Percentiles rank a stretch among this genome's conserved stretches.
phyloP scores from a whole-genome alignment of 73 alveolate species.

The Symbiodinium pilosum region DNA sequence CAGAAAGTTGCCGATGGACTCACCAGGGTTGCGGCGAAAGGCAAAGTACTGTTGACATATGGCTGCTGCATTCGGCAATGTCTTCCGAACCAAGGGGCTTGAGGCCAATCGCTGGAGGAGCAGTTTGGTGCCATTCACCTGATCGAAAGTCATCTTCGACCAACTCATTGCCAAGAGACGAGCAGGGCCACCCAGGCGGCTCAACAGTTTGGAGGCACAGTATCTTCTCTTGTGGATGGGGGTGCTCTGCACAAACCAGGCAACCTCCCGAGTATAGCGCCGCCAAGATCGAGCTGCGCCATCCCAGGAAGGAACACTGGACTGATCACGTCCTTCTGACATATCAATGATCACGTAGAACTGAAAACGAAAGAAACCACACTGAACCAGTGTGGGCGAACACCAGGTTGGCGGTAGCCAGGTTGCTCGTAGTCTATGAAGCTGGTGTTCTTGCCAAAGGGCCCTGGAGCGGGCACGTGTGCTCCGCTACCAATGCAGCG shows the following conservation, averaged over 20 bases:
- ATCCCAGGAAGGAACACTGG: neutral
- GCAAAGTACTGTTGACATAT: conserved; percentile 31
- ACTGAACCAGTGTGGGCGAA: too few species aligned
- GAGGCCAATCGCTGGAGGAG: neutral
- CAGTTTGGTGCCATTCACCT: neutral
- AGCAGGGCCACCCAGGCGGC: neutral
- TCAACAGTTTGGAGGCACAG: neutral
- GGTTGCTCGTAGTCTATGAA: too few species aligned
- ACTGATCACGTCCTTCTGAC: neutral
- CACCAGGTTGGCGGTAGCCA: too few species aligned
- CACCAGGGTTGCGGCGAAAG: neutral
- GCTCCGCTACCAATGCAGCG: too few species aligned
- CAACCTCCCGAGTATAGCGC: neutral
- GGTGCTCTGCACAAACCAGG: neutral
- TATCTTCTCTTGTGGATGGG: neutral
- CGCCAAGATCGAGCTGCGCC: conserved; percentile 1
- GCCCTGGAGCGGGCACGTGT: too few species aligned
- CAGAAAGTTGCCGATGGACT: neutral
- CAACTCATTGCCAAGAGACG: neutral
- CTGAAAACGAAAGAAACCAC: too few species aligned
- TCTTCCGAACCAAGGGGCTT: neutral
- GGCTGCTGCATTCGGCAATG: conserved; percentile 25
- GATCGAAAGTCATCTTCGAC: neutral
- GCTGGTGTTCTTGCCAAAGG: too few species aligned
- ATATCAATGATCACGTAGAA: too few species aligned